Conservation (phyloP, 2,329 filamentous ascomycete species). For the Pseudodiploospora longispora region DNA sequence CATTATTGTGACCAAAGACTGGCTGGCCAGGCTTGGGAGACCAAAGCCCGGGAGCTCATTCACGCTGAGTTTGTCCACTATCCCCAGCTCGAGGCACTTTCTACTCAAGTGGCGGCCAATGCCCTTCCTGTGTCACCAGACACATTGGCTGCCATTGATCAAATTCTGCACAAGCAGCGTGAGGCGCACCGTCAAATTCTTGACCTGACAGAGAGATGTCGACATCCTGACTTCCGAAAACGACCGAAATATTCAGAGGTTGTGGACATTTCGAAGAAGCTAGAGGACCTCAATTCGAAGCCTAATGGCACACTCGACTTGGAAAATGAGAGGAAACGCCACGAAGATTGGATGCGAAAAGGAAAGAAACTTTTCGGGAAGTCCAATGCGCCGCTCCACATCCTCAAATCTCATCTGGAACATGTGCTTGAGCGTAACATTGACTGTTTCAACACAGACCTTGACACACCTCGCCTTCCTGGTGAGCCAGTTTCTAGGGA, state of each 20-base stretch:
- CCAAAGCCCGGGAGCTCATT: conserved; percentile 87
- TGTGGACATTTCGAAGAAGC: conserved; percentile 76
- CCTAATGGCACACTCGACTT: conserved; percentile 85
- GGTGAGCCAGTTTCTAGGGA: conserved; percentile 89
- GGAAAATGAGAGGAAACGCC: conserved; percentile 86
- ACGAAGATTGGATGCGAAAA: conserved; percentile 98
- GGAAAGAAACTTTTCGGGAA: conserved; percentile 98
- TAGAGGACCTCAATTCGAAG: conserved; percentile 88
- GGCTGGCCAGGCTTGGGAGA: conserved; percentile 81
- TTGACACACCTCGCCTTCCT: conserved; percentile 79
- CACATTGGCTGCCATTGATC: conserved; percentile 75
- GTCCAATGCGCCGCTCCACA: conserved; percentile 92
- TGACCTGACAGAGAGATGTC: conserved; percentile 70
- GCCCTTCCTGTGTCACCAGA: conserved; percentile 73
- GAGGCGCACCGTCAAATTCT: conserved; percentile 87
- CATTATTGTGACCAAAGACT: conserved; percentile 69
- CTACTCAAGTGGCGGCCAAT: conserved; percentile 63
- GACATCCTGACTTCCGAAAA: conserved; percentile 64
- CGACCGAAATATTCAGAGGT: conserved; percentile 85
- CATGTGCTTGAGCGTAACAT: conserved; percentile 84
- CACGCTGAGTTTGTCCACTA: conserved; percentile 88
- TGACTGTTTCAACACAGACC: conserved; percentile 80
- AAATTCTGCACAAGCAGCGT: conserved; percentile 89
- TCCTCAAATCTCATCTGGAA: conserved; percentile 88
- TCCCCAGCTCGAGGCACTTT: conserved; percentile 86